Conservation (phyloP, 139 green algal species). For the Microglena sp. region DNA sequence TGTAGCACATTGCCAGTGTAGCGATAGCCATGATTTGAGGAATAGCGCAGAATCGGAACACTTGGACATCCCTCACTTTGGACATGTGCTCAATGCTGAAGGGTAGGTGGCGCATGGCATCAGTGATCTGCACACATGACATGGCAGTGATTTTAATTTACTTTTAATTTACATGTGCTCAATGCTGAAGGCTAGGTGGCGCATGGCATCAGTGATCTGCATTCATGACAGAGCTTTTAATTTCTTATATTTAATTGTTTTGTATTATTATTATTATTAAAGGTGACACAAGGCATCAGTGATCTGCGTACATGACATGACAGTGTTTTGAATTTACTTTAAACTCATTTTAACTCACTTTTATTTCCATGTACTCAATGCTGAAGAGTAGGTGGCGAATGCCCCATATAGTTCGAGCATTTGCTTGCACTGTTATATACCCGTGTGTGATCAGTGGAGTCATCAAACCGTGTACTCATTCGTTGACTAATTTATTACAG, state of each 20-base stretch:
- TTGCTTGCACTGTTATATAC: conserved; percentile 62
- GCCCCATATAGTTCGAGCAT: conserved; percentile 55
- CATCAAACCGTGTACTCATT: too few relatives aligned
- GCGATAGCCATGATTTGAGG: conserved; percentile 92
- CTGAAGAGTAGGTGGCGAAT: conserved; percentile 72
- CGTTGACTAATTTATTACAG: not conserved
- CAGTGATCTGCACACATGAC: conserved; percentile 44
- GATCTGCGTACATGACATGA: too few relatives aligned
- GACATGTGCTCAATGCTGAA: conserved; percentile 63
- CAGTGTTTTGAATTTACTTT: too few relatives aligned
- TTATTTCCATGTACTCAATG: conserved; percentile 57
- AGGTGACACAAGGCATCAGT: too few relatives aligned
- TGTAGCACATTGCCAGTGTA: conserved; percentile 85
- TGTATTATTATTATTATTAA: too few relatives aligned
- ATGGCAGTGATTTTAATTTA: conserved; percentile 74
- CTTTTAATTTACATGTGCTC: too few relatives aligned
- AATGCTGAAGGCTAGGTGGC: too few relatives aligned
- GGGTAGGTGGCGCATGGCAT: conserved; percentile 71
- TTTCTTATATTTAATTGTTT: too few relatives aligned
- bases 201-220: too few relatives aligned
- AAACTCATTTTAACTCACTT: conserved; percentile 10
- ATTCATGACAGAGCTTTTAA: too few relatives aligned
- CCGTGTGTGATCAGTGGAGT: conserved; percentile 20
- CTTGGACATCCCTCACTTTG: conserved; percentile 44
- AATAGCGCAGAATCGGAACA: conserved; percentile 97